Percentiles rank a stretch among this genome's conserved stretches.
Conservation (phyloP, 805 yeast genomes). For the Hanseniaspora hatyaiensis region DNA sequence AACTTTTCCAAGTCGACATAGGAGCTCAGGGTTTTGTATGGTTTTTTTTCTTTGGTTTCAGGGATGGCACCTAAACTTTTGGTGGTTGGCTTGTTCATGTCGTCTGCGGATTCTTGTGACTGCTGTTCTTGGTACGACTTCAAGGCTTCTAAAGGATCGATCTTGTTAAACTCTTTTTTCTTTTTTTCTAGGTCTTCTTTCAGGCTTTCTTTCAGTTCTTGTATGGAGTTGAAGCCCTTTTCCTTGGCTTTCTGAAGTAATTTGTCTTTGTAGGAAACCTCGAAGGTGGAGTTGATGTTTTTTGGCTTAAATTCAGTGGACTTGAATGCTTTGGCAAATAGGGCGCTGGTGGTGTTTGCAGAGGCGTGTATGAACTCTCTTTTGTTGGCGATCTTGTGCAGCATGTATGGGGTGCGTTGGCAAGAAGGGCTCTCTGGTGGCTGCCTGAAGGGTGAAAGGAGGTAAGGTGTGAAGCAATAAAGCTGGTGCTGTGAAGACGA, state of each 20-base stretch:
- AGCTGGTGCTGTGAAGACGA: too few relatives aligned
- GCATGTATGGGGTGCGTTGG: too few relatives aligned
- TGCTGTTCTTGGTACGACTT: conserved; percentile 40
- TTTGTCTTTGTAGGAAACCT: conserved; percentile 29
- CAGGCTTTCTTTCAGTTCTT: conserved; percentile 50
- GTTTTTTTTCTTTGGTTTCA: conserved; percentile 33
- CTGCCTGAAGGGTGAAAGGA: too few relatives aligned
- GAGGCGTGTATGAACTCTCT: not conserved
- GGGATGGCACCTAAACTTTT: conserved; percentile 30
- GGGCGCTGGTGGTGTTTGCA: not conserved
- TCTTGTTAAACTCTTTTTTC: conserved; percentile 44
- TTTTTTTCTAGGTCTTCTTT: conserved; percentile 48
- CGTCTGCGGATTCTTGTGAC: conserved; percentile 24
- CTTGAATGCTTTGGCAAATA: not conserved
- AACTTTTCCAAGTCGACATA: conserved; percentile 62
- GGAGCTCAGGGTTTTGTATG: conserved; percentile 61
- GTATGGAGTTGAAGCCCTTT: conserved; percentile 31
- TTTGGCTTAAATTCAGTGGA: not conserved
- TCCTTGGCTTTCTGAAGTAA: conserved; percentile 31
- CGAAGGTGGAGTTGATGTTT: not conserved
- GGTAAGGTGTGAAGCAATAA: too few relatives aligned
- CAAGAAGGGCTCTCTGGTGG: too few relatives aligned
- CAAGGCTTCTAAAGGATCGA: conserved; percentile 63
- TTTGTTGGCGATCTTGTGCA: not conserved
- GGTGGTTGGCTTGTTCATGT: conserved; percentile 21